A percentile compares a stretch with the other conserved stretches of the same genome.
These are phyloP conservation scores for Trematosphaeria pertusa DNA, from an alignment of 2,329 filamentous ascomycete species.

Conservation along the genomic window DNA sequence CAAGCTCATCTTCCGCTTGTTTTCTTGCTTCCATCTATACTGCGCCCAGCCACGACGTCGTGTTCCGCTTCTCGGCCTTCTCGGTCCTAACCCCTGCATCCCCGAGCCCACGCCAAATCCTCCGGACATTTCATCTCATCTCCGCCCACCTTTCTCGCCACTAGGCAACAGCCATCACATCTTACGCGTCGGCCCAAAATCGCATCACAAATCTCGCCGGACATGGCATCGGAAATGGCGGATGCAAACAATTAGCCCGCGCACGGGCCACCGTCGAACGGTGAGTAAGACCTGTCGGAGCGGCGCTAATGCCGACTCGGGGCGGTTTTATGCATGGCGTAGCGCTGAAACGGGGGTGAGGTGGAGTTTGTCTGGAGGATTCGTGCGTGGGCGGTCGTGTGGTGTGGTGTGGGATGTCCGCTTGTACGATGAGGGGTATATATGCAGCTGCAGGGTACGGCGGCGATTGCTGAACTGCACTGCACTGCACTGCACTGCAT, in stretches of 20 bases:
- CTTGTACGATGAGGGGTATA: too few relatives aligned
- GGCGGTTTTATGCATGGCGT: constrained; percentile 3
- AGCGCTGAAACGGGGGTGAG: constrained; percentile 10
- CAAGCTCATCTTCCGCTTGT: too few relatives aligned
- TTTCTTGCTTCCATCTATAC: too few relatives aligned
- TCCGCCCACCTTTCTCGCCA: neutral
- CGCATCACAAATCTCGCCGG: too few relatives aligned
- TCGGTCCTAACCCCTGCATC: constrained; percentile 2
- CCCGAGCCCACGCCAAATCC: neutral
- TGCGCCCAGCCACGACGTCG: too few relatives aligned
- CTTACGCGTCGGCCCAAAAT: neutral
- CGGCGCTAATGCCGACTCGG: constrained; percentile 12
- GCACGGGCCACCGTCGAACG: too few relatives aligned
- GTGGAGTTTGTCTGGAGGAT: constrained; percentile 1
- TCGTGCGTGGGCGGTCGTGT: neutral
- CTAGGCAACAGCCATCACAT: neutral
- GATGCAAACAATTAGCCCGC: too few relatives aligned
- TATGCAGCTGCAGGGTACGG: too few relatives aligned
- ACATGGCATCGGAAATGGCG: too few relatives aligned
- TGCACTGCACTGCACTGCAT: too few relatives aligned
- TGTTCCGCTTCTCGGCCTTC: neutral
- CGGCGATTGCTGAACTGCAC: too few relatives aligned
- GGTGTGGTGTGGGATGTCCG: neutral
- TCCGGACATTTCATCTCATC: neutral
- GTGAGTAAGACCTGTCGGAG: too few relatives aligned